These are phyloP conservation scores for Picea abies DNA, from an alignment of 83 land plant genomes.

Conservation along the genomic window DNA sequence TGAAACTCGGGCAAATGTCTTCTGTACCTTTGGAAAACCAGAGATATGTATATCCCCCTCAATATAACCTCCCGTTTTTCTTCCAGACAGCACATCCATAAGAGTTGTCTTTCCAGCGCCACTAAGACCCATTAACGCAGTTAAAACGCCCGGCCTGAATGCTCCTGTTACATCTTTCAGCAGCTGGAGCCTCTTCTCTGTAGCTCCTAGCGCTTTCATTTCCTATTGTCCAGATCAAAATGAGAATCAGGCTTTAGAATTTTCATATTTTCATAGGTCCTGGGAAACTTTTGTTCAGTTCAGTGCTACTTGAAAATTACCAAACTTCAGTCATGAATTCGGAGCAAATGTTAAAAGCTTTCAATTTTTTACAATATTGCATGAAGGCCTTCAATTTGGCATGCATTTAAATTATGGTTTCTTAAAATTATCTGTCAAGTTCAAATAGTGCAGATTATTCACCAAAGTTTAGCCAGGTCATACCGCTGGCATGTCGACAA, in stretches of 20 bases:
- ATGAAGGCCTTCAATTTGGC: slow-evolving; percentile 24
- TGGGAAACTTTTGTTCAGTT: too few species aligned
- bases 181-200: background rate
- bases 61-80: slow-evolving; percentile 16
- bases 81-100: slow-evolving; percentile 51
- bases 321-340: slow-evolving; percentile 21
- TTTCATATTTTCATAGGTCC: too few species aligned
- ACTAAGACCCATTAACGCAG: background rate
- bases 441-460: slow-evolving; percentile 28
- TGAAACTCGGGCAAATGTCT: slow-evolving; percentile 13
- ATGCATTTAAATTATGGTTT: slow-evolving; percentile 28
- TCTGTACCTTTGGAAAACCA: slow-evolving; percentile 13
- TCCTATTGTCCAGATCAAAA: slow-evolving; percentile 21
- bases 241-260: too few species aligned
- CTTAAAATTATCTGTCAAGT: slow-evolving; percentile 26
- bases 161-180: background rate
- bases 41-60: slow-evolving; percentile 16
- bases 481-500: slow-evolving; percentile 81
- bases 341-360: slow-evolving; percentile 30
- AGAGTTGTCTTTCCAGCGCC: slow-evolving; percentile 18
- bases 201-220: slow-evolving; percentile 41
- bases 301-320: slow-evolving; percentile 4
- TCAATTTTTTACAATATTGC: slow-evolving; percentile 23
- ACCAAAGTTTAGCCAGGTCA: background rate
- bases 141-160: background rate